phyloP scores from a whole-genome alignment of 306 rosid species.

The Cyclanthera cordifolia region DNA sequence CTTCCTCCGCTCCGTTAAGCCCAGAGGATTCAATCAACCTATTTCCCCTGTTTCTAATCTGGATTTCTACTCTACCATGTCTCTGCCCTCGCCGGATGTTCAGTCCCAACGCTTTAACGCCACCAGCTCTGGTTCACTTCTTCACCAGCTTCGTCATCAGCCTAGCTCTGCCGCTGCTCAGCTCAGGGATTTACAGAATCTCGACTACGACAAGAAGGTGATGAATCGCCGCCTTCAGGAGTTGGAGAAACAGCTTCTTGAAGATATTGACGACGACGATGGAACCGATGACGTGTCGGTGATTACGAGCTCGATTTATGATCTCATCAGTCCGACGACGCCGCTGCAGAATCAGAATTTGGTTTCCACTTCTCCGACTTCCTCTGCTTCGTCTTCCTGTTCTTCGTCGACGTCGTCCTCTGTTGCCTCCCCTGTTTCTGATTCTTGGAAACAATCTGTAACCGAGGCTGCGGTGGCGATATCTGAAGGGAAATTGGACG shows the following conservation, averaged over 20 bases:
- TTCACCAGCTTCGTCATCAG: constrained; percentile 42
- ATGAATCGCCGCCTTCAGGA: constrained; percentile 51
- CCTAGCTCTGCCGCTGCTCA: constrained; percentile 15
- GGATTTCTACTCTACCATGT: constrained; percentile 38
- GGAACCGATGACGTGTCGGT: constrained; percentile 52
- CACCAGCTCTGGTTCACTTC: not conserved
- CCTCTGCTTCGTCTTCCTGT: constrained; percentile 42
- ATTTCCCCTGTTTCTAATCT: constrained; percentile 43
- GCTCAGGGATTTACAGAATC: constrained; percentile 18
- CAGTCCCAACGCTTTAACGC: constrained; percentile 8
- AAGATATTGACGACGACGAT: constrained; percentile 52
- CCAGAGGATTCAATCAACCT: constrained; percentile 37
- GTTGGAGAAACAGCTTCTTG: constrained; percentile 70
- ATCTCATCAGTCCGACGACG: constrained; percentile 32
- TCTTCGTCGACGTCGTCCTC: constrained; percentile 48
- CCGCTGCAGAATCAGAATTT: constrained; percentile 30
- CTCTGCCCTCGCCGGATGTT: constrained; percentile 4
- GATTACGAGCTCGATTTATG: constrained; percentile 48
- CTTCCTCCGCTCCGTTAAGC: constrained; percentile 51
- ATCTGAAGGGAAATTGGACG: constrained; percentile 51
- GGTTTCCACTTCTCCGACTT: constrained; percentile 54
- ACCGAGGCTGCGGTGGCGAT: constrained; percentile 75
- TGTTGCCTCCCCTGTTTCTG: constrained; percentile 38
- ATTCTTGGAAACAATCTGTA: constrained; percentile 41
- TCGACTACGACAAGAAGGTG: constrained; percentile 37